A percentile compares a stretch with the other conserved stretches of the same genome.
These are phyloP conservation scores for Pseudogymnoascus sp. DNA, from an alignment of 2,329 filamentous ascomycete species.

Conservation along the genomic window DNA sequence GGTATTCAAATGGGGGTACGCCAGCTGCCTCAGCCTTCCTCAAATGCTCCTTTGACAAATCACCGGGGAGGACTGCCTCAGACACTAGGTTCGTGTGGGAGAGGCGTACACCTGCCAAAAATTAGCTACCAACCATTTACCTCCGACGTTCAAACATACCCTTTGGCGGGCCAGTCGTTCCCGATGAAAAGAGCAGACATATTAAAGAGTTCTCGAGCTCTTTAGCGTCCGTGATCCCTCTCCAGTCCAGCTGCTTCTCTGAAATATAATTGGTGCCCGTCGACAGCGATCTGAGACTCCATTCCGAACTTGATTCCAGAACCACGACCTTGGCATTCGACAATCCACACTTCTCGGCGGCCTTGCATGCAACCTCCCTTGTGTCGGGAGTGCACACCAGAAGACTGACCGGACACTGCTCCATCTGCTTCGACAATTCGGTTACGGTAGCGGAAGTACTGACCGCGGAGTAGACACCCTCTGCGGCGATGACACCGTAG, in stretches of 20 bases:
- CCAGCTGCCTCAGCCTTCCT: slow-evolving; percentile 9
- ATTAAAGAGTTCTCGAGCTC: slow-evolving; percentile 42
- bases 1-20: slow-evolving; percentile 28
- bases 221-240: slow-evolving; percentile 51
- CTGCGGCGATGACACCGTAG: slow-evolving; percentile 67
- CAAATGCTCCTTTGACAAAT: slow-evolving; percentile 27
- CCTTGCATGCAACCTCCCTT: slow-evolving; percentile 48
- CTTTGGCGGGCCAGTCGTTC: slow-evolving; percentile 76
- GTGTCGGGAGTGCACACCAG: slow-evolving; percentile 56
- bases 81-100: slow-evolving; percentile 69
- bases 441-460: slow-evolving; percentile 61
- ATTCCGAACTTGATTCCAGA: slow-evolving; percentile 45
- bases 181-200: slow-evolving; percentile 69
- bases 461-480: slow-evolving; percentile 68
- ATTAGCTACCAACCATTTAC: slow-evolving; percentile 5
- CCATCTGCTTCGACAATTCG: slow-evolving; percentile 67
- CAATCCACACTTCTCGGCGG: slow-evolving; percentile 48
- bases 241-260: slow-evolving; percentile 40
- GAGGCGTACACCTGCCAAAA: slow-evolving; percentile 57
- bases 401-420: slow-evolving; percentile 59
- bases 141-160: slow-evolving; percentile 25
- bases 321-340: slow-evolving; percentile 48
- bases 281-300: slow-evolving; percentile 54
- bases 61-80: slow-evolving; percentile 34
- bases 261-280: slow-evolving; percentile 43